Evolutionary conservation across 352 stramenopile genomes (phyloP).

Genomic region (Globisporangium cederbergense): DNA sequence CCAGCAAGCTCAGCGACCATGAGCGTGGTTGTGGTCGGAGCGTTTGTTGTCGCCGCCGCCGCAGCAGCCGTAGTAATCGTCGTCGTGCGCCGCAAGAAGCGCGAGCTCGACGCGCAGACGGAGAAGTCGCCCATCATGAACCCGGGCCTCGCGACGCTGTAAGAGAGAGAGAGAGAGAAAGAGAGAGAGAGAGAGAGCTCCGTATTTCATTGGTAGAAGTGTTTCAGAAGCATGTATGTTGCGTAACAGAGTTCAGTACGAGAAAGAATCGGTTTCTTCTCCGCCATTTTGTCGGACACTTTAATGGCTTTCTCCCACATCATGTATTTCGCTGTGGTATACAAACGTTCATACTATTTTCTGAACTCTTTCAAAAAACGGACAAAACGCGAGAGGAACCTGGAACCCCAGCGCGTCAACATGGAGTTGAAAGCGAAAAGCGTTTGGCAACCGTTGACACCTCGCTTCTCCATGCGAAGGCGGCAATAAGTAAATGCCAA

Average conservation of each 20-base stretch:
- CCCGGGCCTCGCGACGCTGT: slow-evolving; percentile 19
- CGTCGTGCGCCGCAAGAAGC: slow-evolving; percentile 31
- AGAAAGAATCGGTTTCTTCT: background rate
- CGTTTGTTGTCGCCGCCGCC: slow-evolving; percentile 15
- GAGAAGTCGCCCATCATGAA: slow-evolving; percentile 27
- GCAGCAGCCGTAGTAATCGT: slow-evolving; percentile 25
- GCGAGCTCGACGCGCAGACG: slow-evolving; percentile 23
- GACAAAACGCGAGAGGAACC: no score
- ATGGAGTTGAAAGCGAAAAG: background rate
- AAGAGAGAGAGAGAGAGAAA: slow-evolving; percentile 6
- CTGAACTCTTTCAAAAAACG: background rate
- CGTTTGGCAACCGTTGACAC: background rate
- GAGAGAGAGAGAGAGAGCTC: background rate
- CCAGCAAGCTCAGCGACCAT: background rate
- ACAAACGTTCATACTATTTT: background rate
- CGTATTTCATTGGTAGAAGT: background rate
- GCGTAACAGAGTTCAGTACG: background rate
- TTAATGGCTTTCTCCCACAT: background rate
- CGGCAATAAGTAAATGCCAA: background rate
- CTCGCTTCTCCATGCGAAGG: background rate
- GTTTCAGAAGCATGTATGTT: background rate
- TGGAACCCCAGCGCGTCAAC: no score
- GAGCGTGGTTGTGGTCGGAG: slow-evolving; percentile 18
- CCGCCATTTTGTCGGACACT: background rate
- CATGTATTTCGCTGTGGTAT: background rate